A percentile compares a stretch with the other conserved stretches of the same genome.
Evolutionary conservation across 2,329 filamentous ascomycete species (phyloP).

Genomic region (Penicillium sp.): DNA sequence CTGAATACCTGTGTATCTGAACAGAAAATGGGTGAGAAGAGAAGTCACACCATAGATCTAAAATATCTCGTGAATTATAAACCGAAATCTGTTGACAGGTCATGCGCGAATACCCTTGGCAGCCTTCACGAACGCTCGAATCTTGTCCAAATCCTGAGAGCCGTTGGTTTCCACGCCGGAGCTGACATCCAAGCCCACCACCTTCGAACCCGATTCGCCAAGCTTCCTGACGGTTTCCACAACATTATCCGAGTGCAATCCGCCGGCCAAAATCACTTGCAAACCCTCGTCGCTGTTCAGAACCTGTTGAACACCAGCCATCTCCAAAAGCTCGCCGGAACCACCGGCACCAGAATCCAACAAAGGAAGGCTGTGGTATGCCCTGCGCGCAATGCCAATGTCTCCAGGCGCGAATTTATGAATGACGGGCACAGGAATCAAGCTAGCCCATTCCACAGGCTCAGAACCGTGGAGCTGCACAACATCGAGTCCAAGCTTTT

Average conservation of each 20-base stretch:
- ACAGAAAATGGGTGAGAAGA: slow-evolving; percentile 4
- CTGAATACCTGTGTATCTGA: background rate
- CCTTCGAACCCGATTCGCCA: slow-evolving; percentile 58
- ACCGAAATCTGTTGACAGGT: slow-evolving; percentile 6
- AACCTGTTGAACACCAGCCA: slow-evolving; percentile 64
- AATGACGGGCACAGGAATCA: slow-evolving; percentile 91
- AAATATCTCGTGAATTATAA: slow-evolving; percentile 1
- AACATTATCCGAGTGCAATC: slow-evolving; percentile 78
- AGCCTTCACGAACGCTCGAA: slow-evolving; percentile 72
- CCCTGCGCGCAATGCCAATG: slow-evolving; percentile 67
- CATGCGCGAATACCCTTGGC: slow-evolving; percentile 57
- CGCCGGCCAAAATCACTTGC: slow-evolving; percentile 78
- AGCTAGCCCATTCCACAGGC: slow-evolving; percentile 82
- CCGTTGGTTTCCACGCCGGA: slow-evolving; percentile 88
- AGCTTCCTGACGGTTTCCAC: slow-evolving; percentile 62
- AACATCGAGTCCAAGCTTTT: slow-evolving; percentile 73
- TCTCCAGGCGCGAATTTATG: slow-evolving; percentile 77
- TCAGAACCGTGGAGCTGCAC: slow-evolving; percentile 93
- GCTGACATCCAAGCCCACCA: slow-evolving; percentile 87
- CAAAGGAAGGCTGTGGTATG: slow-evolving; percentile 79
- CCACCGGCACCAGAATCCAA: slow-evolving; percentile 83
- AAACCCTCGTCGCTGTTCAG: slow-evolving; percentile 69
- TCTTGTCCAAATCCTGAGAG: slow-evolving; percentile 76
- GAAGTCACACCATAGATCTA: slow-evolving; percentile 6
- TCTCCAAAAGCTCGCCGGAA: slow-evolving; percentile 74